Evolutionary conservation across 2,329 filamentous ascomycete genomes (phyloP).

Genomic region (Arthrobotrys megalospora): DNA sequence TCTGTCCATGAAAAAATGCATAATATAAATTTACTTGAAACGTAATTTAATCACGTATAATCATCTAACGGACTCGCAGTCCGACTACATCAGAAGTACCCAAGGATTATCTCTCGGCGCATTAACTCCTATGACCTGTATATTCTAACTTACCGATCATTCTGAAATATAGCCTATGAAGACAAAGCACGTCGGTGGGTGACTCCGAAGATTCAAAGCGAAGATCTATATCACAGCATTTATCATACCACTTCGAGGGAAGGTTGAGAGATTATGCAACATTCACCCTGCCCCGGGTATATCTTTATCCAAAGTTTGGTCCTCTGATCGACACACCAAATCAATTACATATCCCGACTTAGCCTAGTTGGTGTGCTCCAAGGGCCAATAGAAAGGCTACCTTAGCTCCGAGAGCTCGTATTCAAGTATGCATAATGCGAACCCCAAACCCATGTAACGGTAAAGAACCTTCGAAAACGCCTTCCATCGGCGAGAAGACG

Average conservation of each 20-base stretch:
- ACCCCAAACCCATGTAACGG: slow-evolving; percentile 26
- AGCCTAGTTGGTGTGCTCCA: neutral
- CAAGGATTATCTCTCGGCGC: neutral
- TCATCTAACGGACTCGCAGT: neutral
- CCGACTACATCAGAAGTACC: neutral
- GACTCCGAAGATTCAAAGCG: slow-evolving; percentile 7
- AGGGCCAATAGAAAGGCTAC: slow-evolving; percentile 28
- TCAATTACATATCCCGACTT: slow-evolving; percentile 13
- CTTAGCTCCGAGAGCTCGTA: slow-evolving; percentile 40
- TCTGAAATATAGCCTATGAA: slow-evolving; percentile 17
- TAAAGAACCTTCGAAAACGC: slow-evolving; percentile 54
- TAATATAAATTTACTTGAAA: neutral
- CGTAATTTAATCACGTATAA: neutral
- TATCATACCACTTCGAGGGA: slow-evolving; percentile 17
- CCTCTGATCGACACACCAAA: slow-evolving; percentile 39
- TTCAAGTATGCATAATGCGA: slow-evolving; percentile 23
- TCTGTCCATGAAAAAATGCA: neutral
- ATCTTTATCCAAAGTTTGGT: slow-evolving; percentile 54
- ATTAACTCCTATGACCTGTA: neutral
- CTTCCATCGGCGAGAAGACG: slow-evolving; percentile 44
- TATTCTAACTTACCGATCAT: neutral
- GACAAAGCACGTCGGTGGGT: neutral
- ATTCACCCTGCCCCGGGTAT: slow-evolving; percentile 32
- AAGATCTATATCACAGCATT: slow-evolving; percentile 10
- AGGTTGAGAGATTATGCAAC: slow-evolving; percentile 43